A percentile compares a stretch with the other conserved stretches of the same genome.
Conservation (phyloP, 2,329 filamentous ascomycete genomes). For the Claviceps purpurea region DNA sequence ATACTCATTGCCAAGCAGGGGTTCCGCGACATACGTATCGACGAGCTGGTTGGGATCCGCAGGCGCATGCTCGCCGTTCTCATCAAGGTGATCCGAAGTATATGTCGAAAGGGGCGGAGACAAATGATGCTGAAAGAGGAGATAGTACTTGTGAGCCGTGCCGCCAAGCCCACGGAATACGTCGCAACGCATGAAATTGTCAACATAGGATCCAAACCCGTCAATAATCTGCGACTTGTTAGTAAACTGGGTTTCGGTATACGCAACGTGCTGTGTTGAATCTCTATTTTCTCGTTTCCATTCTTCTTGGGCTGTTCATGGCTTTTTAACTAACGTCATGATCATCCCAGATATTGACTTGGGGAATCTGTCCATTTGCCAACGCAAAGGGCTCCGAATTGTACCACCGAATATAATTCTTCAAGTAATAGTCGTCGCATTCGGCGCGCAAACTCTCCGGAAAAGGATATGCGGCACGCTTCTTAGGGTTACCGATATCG, state of each 20-base stretch:
- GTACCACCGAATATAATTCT: slow-evolving; percentile 81
- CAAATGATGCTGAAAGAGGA: slow-evolving; percentile 93
- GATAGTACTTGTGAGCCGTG: slow-evolving; percentile 92
- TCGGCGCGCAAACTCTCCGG: slow-evolving; percentile 65
- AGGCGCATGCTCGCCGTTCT: slow-evolving; percentile 27
- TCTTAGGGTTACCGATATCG: slow-evolving; percentile 65
- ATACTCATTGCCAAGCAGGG: slow-evolving; percentile 53
- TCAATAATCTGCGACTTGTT: slow-evolving; percentile 54
- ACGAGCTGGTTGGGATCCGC: slow-evolving; percentile 60
- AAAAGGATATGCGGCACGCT: slow-evolving; percentile 68
- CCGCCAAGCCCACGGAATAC: slow-evolving; percentile 89
- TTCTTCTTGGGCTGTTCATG: neutral
- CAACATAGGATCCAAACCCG: slow-evolving; percentile 86
- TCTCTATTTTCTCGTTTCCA: neutral
- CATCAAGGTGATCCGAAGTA: slow-evolving; percentile 41
- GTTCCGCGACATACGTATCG: slow-evolving; percentile 54
- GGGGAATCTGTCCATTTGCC: slow-evolving; percentile 82
- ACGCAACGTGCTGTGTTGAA: neutral
- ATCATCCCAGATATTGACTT: slow-evolving; percentile 97
- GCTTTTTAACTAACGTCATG: slow-evolving; percentile 51
- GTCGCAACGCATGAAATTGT: slow-evolving; percentile 84
- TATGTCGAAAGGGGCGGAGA: slow-evolving; percentile 76
- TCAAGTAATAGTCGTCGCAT: slow-evolving; percentile 81
- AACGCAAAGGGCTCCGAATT: slow-evolving; percentile 70
- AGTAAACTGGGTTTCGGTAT: neutral